Conservation (phyloP, 164 flowering plant genomes). For the Houttuynia cordata region DNA sequence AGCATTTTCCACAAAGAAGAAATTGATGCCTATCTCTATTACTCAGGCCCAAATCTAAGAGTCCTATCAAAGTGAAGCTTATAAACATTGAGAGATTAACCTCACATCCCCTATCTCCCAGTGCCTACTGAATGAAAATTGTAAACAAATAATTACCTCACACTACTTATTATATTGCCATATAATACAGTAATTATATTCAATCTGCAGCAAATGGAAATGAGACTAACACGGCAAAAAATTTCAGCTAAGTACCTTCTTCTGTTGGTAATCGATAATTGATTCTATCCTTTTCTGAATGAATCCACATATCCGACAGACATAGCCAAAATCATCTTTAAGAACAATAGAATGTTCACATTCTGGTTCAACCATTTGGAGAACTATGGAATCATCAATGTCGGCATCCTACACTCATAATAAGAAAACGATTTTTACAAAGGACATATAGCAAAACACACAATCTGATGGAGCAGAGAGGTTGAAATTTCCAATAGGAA, state of each 20-base stretch:
- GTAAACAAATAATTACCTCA: too few species aligned
- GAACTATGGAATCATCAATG: conserved; percentile 7
- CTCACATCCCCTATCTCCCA: too few species aligned
- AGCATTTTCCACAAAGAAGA: too few species aligned
- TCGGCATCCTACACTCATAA: conserved; percentile 10
- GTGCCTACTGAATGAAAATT: too few species aligned
- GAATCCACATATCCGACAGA: conserved; percentile 30
- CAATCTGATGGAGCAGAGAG: not conserved
- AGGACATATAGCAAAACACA: not conserved
- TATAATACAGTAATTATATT: not conserved
- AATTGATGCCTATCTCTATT: too few species aligned
- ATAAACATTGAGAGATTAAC: too few species aligned
- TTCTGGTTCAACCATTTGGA: conserved; percentile 8
- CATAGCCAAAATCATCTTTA: conserved; percentile 35
- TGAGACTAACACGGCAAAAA: not conserved
- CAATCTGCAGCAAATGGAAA: not conserved
- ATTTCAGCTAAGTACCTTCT: conserved; percentile 15
- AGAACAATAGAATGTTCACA: conserved; percentile 28
- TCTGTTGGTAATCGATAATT: conserved; percentile 28
- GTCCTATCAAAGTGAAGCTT: too few species aligned
- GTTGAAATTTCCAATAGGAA: too few species aligned
- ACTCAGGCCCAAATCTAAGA: too few species aligned
- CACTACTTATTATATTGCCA: not conserved
- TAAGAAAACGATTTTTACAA: too few species aligned
- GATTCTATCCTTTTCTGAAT: conserved; percentile 23